Evolutionary conservation across 352 stramenopile genomes (phyloP).

Genomic region (Phytopythium cucurbitacearum): DNA sequence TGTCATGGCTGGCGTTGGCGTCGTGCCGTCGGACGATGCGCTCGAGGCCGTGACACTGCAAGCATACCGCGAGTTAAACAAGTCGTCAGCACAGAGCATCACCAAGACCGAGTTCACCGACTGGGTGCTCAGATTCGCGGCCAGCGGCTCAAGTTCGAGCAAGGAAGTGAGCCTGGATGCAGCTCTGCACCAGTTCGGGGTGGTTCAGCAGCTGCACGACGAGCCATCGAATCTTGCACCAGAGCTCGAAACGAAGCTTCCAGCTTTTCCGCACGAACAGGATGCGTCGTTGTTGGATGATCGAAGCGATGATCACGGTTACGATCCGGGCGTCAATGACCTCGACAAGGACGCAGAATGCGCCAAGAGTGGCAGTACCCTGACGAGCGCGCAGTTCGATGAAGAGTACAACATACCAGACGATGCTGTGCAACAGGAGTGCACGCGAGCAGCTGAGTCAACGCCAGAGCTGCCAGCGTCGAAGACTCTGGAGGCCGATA

Average conservation of each 20-base stretch:
- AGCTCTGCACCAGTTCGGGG: slow-evolving; percentile 21
- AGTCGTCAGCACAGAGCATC: slow-evolving; percentile 46
- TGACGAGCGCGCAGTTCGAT: neutral
- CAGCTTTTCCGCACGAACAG: too few species aligned
- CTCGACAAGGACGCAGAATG: too few species aligned
- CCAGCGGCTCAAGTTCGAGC: neutral
- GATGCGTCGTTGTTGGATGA: too few species aligned
- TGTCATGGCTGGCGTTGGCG: slow-evolving; percentile 39
- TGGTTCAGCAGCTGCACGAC: slow-evolving; percentile 7
- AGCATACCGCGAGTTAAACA: slow-evolving; percentile 57
- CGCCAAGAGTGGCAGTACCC: too few species aligned
- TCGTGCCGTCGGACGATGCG: slow-evolving; percentile 48
- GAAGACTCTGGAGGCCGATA: too few species aligned
- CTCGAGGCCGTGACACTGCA: slow-evolving; percentile 51
- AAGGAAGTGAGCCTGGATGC: slow-evolving; percentile 22
- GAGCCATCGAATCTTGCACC: neutral
- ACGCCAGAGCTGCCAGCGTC: too few species aligned
- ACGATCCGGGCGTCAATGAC: too few species aligned
- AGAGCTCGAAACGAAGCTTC: too few species aligned
- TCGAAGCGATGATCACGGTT: too few species aligned
- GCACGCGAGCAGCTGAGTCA: too few species aligned
- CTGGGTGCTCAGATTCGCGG: slow-evolving; percentile 36
- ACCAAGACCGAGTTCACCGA: slow-evolving; percentile 59
- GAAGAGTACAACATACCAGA: too few species aligned
- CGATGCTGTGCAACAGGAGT: too few species aligned